Evolutionary conservation across 106 monocot genomes (phyloP).

Genomic region (Gastrodia elata): DNA sequence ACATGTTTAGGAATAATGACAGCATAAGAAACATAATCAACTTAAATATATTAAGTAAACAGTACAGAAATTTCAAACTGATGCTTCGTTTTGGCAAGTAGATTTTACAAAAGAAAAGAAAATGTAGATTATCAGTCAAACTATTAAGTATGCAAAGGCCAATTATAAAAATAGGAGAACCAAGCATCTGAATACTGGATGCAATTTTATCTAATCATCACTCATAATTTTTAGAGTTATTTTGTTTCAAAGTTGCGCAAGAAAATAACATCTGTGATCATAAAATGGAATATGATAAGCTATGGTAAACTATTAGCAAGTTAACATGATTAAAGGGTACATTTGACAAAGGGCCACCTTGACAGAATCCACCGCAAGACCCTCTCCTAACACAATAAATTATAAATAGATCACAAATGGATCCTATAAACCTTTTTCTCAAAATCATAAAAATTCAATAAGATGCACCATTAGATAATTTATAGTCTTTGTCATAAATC

Average conservation of each 20-base stretch:
- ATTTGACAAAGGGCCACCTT: not conserved
- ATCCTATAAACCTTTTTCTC: too few relatives aligned
- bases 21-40: not conserved
- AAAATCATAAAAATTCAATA: too few relatives aligned
- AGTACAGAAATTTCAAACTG: not conserved
- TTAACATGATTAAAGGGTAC: not conserved
- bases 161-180: not conserved
- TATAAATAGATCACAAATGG: too few relatives aligned
- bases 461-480: too few relatives aligned
- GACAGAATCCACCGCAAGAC: too few relatives aligned
- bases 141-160: not conserved
- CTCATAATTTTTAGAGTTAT: not conserved
- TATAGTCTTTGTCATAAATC: too few relatives aligned
- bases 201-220: not conserved
- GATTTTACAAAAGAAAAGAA: not conserved
- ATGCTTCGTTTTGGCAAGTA: not conserved
- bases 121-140: not conserved
- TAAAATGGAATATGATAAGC: not conserved
- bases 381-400: too few relatives aligned
- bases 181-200: not conserved
- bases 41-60: not conserved
- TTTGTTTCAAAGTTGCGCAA: not conserved
- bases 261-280: not conserved
- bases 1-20: not conserved
- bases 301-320: not conserved